Base-by-base conservation (phyloP, 352 stramenopile genomes). In the Globisporangium paroecandrum region DNA sequence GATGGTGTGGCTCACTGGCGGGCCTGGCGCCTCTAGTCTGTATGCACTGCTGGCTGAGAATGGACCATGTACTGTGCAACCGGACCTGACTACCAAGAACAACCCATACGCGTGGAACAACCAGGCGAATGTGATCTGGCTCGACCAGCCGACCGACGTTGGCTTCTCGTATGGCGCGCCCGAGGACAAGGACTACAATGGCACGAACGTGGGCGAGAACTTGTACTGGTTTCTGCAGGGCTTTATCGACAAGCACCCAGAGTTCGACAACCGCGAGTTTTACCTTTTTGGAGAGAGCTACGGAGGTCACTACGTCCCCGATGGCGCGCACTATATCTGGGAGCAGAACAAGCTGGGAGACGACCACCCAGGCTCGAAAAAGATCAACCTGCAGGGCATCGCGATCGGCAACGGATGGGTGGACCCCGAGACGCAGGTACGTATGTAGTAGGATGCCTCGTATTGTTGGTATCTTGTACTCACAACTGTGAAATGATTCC, bases 281-380 rank as follows among this genome's bases (percentile, higher is more conserved):
- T 89, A 77, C 66, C 64, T 91, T 15, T 63, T 79, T 4, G 83
- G 83, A 1, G 81, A 91, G 65, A 87, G 74, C 64, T 89, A 89
- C 49, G 79, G 59, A 0, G 83, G 81, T 0, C 81, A 91, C 65
- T 89, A 86, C 62, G 78, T 85, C 7, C 81, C 83, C 7, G 71
- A 71, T 9, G 75, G 70, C 1, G 81, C 82, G 4, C 79, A 88
- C 41, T 86, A 85, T 58, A 77, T 92, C 24, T 85, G 71, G 69
- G 18, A 81, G 56, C 56, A 77, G 68, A 82, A 76, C 57, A 76
- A 81, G 65, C 10, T 68, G 34, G 58, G 38, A 13, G 18, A 34
- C 36, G 15, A 27, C 1, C 58, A 64, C 0, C 22, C 25, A 10
- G 58, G 58, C 3, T 24, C 43, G 13, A 34, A 62, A n/a, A 38